phyloP scores from a whole-genome alignment of 768 basidiomycete genomes.

The Leccinum aurantiacum region DNA sequence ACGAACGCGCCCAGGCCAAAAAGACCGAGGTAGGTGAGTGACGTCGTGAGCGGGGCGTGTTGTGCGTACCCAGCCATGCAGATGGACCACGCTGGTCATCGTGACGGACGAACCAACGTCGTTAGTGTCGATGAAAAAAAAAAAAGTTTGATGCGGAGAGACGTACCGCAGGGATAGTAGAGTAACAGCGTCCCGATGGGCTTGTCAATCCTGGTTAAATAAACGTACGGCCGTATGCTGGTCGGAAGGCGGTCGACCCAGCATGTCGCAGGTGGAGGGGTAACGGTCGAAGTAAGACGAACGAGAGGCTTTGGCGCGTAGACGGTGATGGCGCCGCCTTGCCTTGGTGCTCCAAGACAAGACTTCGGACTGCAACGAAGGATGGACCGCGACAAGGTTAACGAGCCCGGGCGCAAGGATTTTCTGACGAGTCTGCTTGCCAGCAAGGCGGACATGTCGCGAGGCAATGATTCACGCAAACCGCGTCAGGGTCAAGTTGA shows the following conservation, averaged over 20 bases:
- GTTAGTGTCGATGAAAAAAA: background rate
- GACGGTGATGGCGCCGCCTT: background rate
- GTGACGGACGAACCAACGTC: background rate
- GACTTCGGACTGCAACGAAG: background rate
- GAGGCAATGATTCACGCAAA: background rate
- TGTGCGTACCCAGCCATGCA: slow-evolving; percentile 91
- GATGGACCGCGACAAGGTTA: background rate
- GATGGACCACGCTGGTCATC: slow-evolving; percentile 86
- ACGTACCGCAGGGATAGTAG: slow-evolving; percentile 92
- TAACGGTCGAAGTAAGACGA: slow-evolving; percentile 17
- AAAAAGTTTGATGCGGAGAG: background rate
- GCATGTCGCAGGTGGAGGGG: slow-evolving; percentile 40
- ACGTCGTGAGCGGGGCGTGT: slow-evolving; percentile 61
- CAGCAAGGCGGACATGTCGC: slow-evolving; percentile 14
- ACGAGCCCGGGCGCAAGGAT: slow-evolving; percentile 1
- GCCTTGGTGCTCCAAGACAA: background rate
- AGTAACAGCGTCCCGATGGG: slow-evolving; percentile 92
- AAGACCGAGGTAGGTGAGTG: slow-evolving; percentile 73
- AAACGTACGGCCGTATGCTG: slow-evolving; percentile 72
- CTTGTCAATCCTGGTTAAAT: slow-evolving; percentile 89
- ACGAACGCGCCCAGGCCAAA: slow-evolving; percentile 90
- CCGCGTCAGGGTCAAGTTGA: background rate
- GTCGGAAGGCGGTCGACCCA: slow-evolving; percentile 66
- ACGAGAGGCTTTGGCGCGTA: slow-evolving; percentile 8
- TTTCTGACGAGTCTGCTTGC: slow-evolving; percentile 2